These are phyloP conservation scores for Cladosporium sp. DNA, from an alignment of 2,329 filamentous ascomycete genomes.

Conservation along the genomic window DNA sequence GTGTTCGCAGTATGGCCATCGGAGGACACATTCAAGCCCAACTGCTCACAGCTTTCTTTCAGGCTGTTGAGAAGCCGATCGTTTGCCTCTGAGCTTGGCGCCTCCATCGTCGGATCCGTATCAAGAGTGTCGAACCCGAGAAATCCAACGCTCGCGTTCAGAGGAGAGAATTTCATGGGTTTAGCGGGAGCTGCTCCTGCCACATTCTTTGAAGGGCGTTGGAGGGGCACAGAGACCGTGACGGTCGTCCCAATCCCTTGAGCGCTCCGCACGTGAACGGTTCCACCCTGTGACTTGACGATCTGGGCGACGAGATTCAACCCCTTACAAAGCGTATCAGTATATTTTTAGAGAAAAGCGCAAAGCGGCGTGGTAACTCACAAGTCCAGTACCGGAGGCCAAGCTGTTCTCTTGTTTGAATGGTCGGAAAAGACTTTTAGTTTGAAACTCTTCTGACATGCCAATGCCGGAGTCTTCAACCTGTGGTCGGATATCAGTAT, in stretches of 20 bases:
- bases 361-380: background rate
- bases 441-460: constrained; percentile 61
- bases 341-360: no score
- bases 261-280: constrained; percentile 40
- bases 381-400: constrained; percentile 59
- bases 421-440: constrained; percentile 57
- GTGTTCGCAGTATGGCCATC: background rate
- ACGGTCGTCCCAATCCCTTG: constrained; percentile 22
- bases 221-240: constrained; percentile 17
- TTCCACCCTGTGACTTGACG: constrained; percentile 56
- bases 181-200: background rate
- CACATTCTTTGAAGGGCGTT: background rate
- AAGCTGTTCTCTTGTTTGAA: constrained; percentile 63
- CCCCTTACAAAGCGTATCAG: constrained; percentile 29
- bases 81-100: background rate
- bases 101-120: background rate
- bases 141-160: background rate
- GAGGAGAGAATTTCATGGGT: background rate
- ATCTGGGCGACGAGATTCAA: constrained; percentile 60
- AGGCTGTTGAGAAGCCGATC: background rate
- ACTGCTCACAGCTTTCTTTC: background rate
- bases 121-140: background rate
- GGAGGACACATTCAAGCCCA: background rate
- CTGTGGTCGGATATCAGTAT: background rate
- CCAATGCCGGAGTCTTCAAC: constrained; percentile 64